Evolutionary conservation across 2,329 filamentous ascomycete genomes (phyloP), one percentile per base, ranked within the genome.

Genomic region (Cercospora sp.): DNA sequence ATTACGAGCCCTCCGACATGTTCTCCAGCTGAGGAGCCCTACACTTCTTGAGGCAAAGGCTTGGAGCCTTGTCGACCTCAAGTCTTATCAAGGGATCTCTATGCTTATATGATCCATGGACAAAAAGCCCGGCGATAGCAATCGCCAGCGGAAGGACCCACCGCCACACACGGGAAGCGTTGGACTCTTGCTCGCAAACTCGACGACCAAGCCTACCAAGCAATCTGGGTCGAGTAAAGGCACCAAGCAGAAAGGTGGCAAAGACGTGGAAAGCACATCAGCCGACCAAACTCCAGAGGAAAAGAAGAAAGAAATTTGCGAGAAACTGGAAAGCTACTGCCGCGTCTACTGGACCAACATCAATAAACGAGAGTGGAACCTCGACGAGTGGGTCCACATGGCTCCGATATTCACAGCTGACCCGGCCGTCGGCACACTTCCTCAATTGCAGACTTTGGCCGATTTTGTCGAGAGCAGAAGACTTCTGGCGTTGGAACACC

Each of bases 281-380:
- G 32, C 59, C 37, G 37, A 21, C 18, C 21, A 43, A 18, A 49
- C 32, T 9, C 21, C 32, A 26, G n/a, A 40, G 10, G 59, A 61
- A 28, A 40, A n/a, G 13, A 16, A 61, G 34, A 61, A 45, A 16
- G 37, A 43, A 43, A 61, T 63, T 43, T 49, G 21, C 26, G 26
- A 40, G 45, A 63, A 40, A 30, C 43, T 63, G 28, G 60, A 63
- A 40, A 18, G 34, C 13, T 63, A 63, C 43, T 63, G 60, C 21
- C 40, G 60, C 24, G 43, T n/a, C 2, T 63, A 63, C 60, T 24
- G 34, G 24, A 30, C 60, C 8, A 43, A 43, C 12, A 43, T 63
- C 26, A 26, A 53, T n/a, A 43, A 63, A 16, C 60, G 60, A 49
- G 26, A 30, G 21, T 63, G 60, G 60, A 40, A 63, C n/a, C 37